Evolutionary conservation across 805 yeast species (phyloP).

Genomic region (Schwanniomyces occidentalis): DNA sequence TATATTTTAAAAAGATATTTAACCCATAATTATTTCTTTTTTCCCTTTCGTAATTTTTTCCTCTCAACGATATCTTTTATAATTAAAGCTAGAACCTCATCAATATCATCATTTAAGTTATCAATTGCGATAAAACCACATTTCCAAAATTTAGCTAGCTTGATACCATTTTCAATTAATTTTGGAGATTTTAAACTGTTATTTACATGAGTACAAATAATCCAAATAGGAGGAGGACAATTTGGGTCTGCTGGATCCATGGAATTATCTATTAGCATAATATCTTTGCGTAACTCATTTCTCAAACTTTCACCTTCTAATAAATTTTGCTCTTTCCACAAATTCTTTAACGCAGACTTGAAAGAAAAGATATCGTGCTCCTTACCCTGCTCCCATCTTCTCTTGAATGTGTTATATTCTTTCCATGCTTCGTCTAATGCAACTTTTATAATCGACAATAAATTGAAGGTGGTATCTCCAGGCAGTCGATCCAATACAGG

Average conservation of each 20-base stretch:
- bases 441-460: slow-evolving; percentile 49
- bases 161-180: slow-evolving; percentile 56
- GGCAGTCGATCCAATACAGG: slow-evolving; percentile 11
- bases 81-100: slow-evolving; percentile 55
- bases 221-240: slow-evolving; percentile 62
- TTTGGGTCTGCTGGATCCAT: slow-evolving; percentile 35
- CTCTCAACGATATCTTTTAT: slow-evolving; percentile 61
- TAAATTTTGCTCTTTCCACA: slow-evolving; percentile 50
- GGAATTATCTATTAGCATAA: slow-evolving; percentile 23
- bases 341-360: slow-evolving; percentile 53
- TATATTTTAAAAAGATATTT: no score
- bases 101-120: slow-evolving; percentile 50
- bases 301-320: slow-evolving; percentile 17
- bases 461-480: slow-evolving; percentile 25
- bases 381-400: slow-evolving; percentile 59
- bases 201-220: slow-evolving; percentile 63
- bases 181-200: slow-evolving; percentile 61
- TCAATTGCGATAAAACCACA: slow-evolving; percentile 68
- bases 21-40: slow-evolving; percentile 3
- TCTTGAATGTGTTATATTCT: slow-evolving; percentile 57
- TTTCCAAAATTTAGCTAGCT: slow-evolving; percentile 60
- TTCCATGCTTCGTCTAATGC: slow-evolving; percentile 74
- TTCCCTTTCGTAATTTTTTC: slow-evolving; percentile 11
- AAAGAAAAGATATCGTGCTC: slow-evolving; percentile 69
- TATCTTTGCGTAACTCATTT: slow-evolving; percentile 24